Conservation (phyloP, 192 early-diverging fungal species). For the Pecoramyces ruminantium region DNA sequence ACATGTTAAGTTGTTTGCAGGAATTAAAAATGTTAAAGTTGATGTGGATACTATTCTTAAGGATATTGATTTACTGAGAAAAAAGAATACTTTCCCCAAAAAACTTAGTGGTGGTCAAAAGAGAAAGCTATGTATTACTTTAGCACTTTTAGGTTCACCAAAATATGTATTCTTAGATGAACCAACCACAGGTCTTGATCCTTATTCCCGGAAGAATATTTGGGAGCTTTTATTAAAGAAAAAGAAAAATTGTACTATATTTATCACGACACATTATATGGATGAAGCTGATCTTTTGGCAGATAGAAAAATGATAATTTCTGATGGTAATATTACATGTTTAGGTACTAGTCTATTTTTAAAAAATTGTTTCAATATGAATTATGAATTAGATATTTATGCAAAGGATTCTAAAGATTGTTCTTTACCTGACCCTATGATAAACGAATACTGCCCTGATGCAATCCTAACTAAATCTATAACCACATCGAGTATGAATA, state of each 20-base stretch:
- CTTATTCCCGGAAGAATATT: conserved; percentile 17
- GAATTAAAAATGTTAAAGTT: conserved; percentile 25
- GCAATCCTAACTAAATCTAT: too few species aligned
- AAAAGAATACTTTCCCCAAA: not conserved
- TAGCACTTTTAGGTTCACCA: conserved; percentile 36
- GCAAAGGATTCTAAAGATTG: not conserved
- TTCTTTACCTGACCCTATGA: not conserved
- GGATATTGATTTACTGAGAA: not conserved
- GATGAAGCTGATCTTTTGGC: conserved; percentile 35
- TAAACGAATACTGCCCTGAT: not conserved
- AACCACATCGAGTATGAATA: not conserved
- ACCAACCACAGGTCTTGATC: conserved; percentile 43
- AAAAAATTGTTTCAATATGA: conserved; percentile 18
- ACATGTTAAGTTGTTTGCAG: conserved; percentile 21
- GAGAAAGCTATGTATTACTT: conserved; percentile 23
- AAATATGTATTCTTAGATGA: conserved; percentile 31
- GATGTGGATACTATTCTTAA: not conserved
- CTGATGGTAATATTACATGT: not conserved
- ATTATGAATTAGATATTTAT: not conserved
- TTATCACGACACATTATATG: conserved; percentile 44
- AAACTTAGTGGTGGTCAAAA: conserved; percentile 39
- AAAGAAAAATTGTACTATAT: conserved; percentile 22
- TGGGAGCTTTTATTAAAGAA: conserved; percentile 34
- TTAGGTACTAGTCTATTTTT: conserved; percentile 24
- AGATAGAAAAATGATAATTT: not conserved